Conservation (phyloP, 192 early-diverging fungal species). For the Coemansia sp. region DNA sequence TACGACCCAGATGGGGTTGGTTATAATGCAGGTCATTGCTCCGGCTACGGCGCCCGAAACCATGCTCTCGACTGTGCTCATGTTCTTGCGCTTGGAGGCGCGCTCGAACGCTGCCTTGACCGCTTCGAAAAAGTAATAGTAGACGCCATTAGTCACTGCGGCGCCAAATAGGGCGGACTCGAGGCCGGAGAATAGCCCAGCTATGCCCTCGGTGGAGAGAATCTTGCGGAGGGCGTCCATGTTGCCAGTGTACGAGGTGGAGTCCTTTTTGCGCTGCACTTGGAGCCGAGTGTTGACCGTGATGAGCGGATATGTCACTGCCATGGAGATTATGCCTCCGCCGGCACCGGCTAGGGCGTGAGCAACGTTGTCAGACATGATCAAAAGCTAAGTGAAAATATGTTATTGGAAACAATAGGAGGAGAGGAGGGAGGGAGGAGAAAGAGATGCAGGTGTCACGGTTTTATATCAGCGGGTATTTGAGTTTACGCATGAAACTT, state of each 20-base stretch:
- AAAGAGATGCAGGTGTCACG: background rate
- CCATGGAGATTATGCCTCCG: constrained; percentile 89
- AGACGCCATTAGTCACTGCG: constrained; percentile 89
- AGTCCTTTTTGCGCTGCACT: constrained; percentile 68
- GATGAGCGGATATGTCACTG: constrained; percentile 87
- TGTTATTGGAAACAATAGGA: background rate
- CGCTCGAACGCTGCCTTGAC: constrained; percentile 84
- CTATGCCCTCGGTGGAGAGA: constrained; percentile 80
- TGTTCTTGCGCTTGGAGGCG: constrained; percentile 58
- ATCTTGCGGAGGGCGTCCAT: constrained; percentile 85
- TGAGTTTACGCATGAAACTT: background rate
- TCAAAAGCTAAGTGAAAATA: background rate
- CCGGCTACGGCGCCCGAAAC: constrained; percentile 86
- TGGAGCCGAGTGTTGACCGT: constrained; percentile 79
- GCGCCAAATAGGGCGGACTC: constrained; percentile 95
- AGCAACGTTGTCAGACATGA: constrained; percentile 79
- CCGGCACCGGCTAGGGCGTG: constrained; percentile 81
- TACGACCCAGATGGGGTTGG: constrained; percentile 99
- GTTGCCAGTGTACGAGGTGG: constrained; percentile 60
- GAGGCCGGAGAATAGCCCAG: constrained; percentile 91
- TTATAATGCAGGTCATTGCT: constrained; percentile 78
- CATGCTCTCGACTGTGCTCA: constrained; percentile 91
- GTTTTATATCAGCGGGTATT: background rate
- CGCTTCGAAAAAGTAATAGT: constrained; percentile 87
- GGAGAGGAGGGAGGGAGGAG: background rate